Base-by-base conservation (phyloP, 768 basidiomycete species). In the Infundibulicybe gibba region DNA sequence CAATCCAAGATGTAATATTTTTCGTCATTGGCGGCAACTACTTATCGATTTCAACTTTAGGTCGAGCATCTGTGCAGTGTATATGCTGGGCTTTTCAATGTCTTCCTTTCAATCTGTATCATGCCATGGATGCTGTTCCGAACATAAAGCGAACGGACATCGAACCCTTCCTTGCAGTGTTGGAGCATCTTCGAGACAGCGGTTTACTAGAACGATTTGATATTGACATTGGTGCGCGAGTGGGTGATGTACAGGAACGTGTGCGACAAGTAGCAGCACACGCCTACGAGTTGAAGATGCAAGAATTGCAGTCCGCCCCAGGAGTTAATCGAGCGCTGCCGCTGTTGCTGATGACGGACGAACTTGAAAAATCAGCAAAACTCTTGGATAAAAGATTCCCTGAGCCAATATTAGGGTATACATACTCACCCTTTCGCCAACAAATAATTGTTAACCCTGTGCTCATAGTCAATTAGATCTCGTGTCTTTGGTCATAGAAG, bases 311-410 rank as follows among this genome's bases (percentile, higher is more conserved):
- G 53, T 66, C 78, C 2, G 69, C 81, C 5, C 87, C 87, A 3
- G 90, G 89, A 1, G 85, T 87, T 11, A 92, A 93, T 56, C 74
- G 85, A 35, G 90, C 92, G 0, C 67, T 91, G 32, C 91, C 92
- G 1, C 67, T 94, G 32, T 66, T 95, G 21, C 64, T 89, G 21
- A 81, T 95, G 79, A 90, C 90, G 3, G 86, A 88, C 40, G 94
- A 95, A 67, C 67, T 97, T 2, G 92, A 95, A 73, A 95, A 92
- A 62, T 69, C 75, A 32, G 81, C 88, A 14, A 94, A 94, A 64
- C 67, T 76, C 19, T 72, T 95, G 31, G 88, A 94, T 63, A 92
- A 93, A 63, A 80, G 86, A 48, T 99, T 95, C 67, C 81, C 85
- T 0, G 81, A 89, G 46, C 87, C 90, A 30, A 61, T 97, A 16